Evolutionary conservation across 129 eudicot species (phyloP), one percentile per base, ranked within the genome.

Genomic region (Lactuca saligna): DNA sequence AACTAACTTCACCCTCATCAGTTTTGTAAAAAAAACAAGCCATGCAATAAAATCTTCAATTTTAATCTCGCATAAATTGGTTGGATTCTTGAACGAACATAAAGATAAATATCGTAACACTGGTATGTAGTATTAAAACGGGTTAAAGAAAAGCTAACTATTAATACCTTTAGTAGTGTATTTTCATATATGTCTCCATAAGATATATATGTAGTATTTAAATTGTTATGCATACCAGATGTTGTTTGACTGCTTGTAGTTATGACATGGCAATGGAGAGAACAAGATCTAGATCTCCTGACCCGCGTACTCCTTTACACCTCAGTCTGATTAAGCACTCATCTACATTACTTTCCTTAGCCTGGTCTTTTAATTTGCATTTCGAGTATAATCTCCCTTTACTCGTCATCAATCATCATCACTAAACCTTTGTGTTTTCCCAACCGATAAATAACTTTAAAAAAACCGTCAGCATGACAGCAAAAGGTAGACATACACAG

Each of bases 391-490:
- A 46, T 46, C 4, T 4, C 5, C n/a, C 51, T 46, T 46, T 46
- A 46, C 5, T 3, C 12, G 15, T 25, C 29, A 25, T 25, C 29
- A 25, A 25, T 25, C 29, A 25, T 46, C 51, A 46, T 46, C 51
- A 46, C 51, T 4, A 46, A 46, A 12, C 62, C 17, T 70, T 3
- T 58, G 75, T 31, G 57, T 34, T 41, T 41, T 16, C n/a, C 44
- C 8, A 13, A 73, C 31, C 32, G 65, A 32, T 73, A 61, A 61
- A 73, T 63, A 20, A 25, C 46, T 29, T 53, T 53, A 25, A 54
- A 63, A 57, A 7, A 54, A 54, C 8, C 33, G 55, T 73, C 78
- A 55, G 57, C 71, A 63, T 53, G 77, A 41, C 57, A 54, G 58
- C 7, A 56, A 55, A 74, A 70, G 49, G 59, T 46, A 6, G 33